A percentile compares a stretch with the other conserved stretches of the same genome.
Conservation (phyloP, 1,139 yeast genomes). For the Yamadazyma taylorii region DNA sequence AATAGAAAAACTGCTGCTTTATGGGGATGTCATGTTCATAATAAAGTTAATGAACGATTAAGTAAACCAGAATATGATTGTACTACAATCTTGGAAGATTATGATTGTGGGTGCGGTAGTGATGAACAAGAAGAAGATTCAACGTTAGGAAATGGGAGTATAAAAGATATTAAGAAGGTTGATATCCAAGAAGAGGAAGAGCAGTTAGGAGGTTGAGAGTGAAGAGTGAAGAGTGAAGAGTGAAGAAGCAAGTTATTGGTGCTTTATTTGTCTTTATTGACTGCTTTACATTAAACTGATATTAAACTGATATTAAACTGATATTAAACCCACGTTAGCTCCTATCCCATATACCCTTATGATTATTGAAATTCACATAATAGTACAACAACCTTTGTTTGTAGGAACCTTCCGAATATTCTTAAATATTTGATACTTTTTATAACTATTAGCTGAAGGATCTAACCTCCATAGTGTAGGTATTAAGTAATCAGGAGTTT, state of each 20-base stretch:
- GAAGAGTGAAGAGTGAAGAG: too few relatives aligned
- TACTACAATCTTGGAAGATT: conserved; percentile 77
- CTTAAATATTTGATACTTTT: conserved; percentile 26
- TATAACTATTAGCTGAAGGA: conserved; percentile 49
- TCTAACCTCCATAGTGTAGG: conserved; percentile 51
- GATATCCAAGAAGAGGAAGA: conserved; percentile 43
- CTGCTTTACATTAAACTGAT: too few relatives aligned
- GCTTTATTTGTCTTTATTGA: too few relatives aligned
- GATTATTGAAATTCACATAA: conserved; percentile 16
- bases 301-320: too few relatives aligned
- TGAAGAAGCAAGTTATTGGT: too few relatives aligned
- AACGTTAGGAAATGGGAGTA: conserved; percentile 38
- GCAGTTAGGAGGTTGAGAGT: conserved; percentile 46
- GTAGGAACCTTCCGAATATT: conserved; percentile 10
- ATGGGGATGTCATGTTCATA: conserved; percentile 98
- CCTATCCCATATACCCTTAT: too few relatives aligned
- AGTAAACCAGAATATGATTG: conserved; percentile 80
- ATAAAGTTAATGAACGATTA: conserved; percentile 73
- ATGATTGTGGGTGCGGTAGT: conserved; percentile 93
- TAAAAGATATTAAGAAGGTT: conserved; percentile 42
- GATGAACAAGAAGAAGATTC: conserved; percentile 52
- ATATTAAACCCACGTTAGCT: too few relatives aligned
- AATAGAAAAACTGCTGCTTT: conserved; percentile 80
- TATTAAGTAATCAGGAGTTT: conserved; percentile 52
- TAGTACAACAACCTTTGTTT: conserved; percentile 44